Evolutionary conservation across 192 early-diverging fungal species (phyloP), one percentile per base, ranked within the genome.

Genomic region (Rhizoclosmatium sp.): DNA sequence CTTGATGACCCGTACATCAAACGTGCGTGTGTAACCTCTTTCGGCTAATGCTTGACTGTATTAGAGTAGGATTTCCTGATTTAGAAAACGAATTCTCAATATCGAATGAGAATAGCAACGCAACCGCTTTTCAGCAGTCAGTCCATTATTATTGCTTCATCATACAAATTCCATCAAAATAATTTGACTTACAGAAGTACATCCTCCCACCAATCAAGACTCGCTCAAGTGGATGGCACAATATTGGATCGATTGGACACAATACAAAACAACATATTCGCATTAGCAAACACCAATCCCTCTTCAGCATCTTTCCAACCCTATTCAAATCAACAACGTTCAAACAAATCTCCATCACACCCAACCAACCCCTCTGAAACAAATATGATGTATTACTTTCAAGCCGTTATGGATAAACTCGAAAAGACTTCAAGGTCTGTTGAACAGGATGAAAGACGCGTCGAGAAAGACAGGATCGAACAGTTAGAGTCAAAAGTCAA

Each of bases 1-100:
- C 47, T 85, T 19, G 83, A 85, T 59, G 75, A 79, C n/a, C 72
- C 72, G 21, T 2, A 19, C n/a, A 44, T 75, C 48, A 12, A 40
- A 46, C 9, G 72, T 71, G 31, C 31, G 31, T 31, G 0, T 31
- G 31, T 39, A 40, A 49, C 40, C 67, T 21, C 44, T 47, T 69
- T 69, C 31, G 31, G 31, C 31, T 31, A 31, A 31, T 31, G 31
- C 31, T 31, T 31, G 31, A 31, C 31, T 71, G 48, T 71, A 2
- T 47, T 71, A 0, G 65, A 7, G 42, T 14, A 80, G 62, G 59
- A 51, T 72, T 80, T 45, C 71, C 70, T 0, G 69, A 75, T 42
- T 19, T 75, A 5, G 47, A 56, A 58, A 47, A 23, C 10, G 69
- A 71, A 4, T 56, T 69, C 44, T 56, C 10, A 56, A 56, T 56